These are phyloP conservation scores for Baudoinia panamericana DNA, from an alignment of 495 filamentous ascomycete genomes.

Conservation along the genomic window DNA sequence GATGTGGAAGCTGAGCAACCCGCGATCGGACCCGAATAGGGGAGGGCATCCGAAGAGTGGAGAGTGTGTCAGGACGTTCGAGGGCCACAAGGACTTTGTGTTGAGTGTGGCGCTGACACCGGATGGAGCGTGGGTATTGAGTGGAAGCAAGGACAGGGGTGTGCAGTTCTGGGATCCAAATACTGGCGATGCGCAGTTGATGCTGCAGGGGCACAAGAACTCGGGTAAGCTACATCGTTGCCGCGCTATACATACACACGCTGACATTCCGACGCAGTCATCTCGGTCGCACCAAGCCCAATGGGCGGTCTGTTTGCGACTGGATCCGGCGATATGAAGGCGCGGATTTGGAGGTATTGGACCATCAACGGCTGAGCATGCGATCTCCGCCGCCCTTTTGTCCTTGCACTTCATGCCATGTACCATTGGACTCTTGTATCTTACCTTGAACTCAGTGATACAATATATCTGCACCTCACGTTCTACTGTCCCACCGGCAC, in stretches of 20 bases:
- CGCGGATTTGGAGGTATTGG: slow-evolving; percentile 32
- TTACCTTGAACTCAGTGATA: too few relatives aligned
- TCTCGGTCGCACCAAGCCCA: slow-evolving; percentile 34
- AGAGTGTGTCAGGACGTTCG: slow-evolving; percentile 32
- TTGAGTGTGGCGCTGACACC: slow-evolving; percentile 32
- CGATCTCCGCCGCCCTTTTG: too few relatives aligned
- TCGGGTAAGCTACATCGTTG: slow-evolving; percentile 22
- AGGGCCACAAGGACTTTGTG: slow-evolving; percentile 36
- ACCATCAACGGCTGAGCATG: slow-evolving; percentile 14
- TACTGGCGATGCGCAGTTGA: slow-evolving; percentile 31
- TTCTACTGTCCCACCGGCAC: too few relatives aligned
- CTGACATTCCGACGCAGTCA: slow-evolving; percentile 24
- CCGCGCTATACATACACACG: too few relatives aligned
- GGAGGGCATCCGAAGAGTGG: slow-evolving; percentile 23
- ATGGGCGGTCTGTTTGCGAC: slow-evolving; percentile 30
- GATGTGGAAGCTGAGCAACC: slow-evolving; percentile 31
- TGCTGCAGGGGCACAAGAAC: slow-evolving; percentile 35
- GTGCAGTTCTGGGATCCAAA: slow-evolving; percentile 35
- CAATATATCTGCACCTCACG: too few relatives aligned
- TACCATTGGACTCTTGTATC: too few relatives aligned
- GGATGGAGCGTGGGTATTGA: slow-evolving; percentile 31
- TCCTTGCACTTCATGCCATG: too few relatives aligned
- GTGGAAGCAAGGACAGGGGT: slow-evolving; percentile 32
- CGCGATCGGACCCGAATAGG: not conserved
- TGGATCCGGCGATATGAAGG: slow-evolving; percentile 33